phyloP scores from a whole-genome alignment of 2,329 filamentous ascomycete genomes.

The Aspergillus ustus region DNA sequence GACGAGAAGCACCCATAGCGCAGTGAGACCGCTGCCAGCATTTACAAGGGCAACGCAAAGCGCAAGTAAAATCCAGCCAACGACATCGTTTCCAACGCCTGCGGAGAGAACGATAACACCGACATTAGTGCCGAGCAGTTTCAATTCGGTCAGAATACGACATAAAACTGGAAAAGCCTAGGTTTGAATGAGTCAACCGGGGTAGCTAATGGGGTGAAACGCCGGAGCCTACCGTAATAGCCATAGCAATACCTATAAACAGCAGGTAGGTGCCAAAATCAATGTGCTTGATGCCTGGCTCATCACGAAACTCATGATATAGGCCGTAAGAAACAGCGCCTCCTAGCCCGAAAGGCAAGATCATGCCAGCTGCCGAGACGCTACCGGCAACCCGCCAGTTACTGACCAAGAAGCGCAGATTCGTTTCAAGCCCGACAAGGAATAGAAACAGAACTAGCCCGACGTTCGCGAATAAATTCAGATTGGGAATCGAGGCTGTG shows the following conservation, averaged over 20 bases:
- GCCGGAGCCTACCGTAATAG: slow-evolving; percentile 71
- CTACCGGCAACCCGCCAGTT: slow-evolving; percentile 82
- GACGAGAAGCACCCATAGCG: slow-evolving; percentile 81
- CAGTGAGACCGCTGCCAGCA: slow-evolving; percentile 77
- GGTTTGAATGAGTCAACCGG: not conserved
- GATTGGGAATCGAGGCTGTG: slow-evolving; percentile 70
- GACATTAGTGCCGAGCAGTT: slow-evolving; percentile 79
- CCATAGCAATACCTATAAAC: slow-evolving; percentile 91
- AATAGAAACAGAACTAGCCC: slow-evolving; percentile 86
- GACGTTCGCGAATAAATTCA: slow-evolving; percentile 79
- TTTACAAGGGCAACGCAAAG: slow-evolving; percentile 94
- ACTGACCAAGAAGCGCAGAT: slow-evolving; percentile 73
- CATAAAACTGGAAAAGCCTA: slow-evolving; percentile 85
- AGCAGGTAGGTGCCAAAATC: slow-evolving; percentile 67
- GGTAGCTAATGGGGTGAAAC: not conserved
- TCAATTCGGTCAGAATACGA: slow-evolving; percentile 88
- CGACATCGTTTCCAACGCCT: slow-evolving; percentile 90
- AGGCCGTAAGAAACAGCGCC: slow-evolving; percentile 80
- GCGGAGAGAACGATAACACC: slow-evolving; percentile 88
- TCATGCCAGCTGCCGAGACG: slow-evolving; percentile 80
- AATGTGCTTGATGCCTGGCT: slow-evolving; percentile 61
- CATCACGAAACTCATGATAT: slow-evolving; percentile 71
- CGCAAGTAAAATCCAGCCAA: slow-evolving; percentile 88
- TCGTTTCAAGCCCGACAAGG: slow-evolving; percentile 84
- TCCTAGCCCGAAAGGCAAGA: slow-evolving; percentile 80